phyloP scores from a whole-genome alignment of 164 flowering plant species.

The Chloranthus sessilifolius region DNA sequence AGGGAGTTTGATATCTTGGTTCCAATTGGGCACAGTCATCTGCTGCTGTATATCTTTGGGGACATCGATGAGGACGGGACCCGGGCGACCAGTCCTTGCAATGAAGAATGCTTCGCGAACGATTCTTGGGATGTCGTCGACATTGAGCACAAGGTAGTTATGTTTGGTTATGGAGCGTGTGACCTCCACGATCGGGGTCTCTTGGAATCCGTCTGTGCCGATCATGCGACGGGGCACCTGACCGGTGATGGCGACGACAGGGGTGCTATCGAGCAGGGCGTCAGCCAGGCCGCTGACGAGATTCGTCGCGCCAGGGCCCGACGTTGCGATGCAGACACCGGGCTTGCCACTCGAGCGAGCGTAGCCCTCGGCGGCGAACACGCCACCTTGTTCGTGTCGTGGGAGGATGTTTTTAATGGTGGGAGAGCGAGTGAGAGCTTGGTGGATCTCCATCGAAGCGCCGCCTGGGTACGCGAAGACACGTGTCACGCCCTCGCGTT shows the following conservation, averaged over 20 bases:
- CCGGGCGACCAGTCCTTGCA: constrained; percentile 52
- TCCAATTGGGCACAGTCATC: constrained; percentile 49
- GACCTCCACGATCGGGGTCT: constrained; percentile 70
- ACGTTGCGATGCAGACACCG: constrained; percentile 73
- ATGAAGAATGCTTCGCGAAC: constrained; percentile 53
- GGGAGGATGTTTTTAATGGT: constrained; percentile 48
- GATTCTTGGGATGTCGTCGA: constrained; percentile 53
- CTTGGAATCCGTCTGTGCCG: constrained; percentile 69
- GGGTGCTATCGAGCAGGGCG: constrained; percentile 57
- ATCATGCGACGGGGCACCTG: constrained; percentile 72
- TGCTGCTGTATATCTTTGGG: constrained; percentile 69
- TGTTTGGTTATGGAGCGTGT: constrained; percentile 67
- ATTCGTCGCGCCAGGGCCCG: constrained; percentile 79
- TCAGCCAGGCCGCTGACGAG: constrained; percentile 70
- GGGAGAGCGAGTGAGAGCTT: constrained; percentile 56
- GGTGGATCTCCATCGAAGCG: constrained; percentile 73
- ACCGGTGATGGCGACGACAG: constrained; percentile 62
- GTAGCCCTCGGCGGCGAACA: constrained; percentile 70
- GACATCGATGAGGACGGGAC: constrained; percentile 63
- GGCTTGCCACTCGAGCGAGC: constrained; percentile 53
- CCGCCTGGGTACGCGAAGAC: constrained; percentile 74
- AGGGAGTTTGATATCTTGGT: constrained; percentile 31
- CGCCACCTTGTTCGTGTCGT: constrained; percentile 64
- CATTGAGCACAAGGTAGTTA: constrained; percentile 57
- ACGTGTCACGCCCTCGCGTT: constrained; percentile 47